A percentile compares a stretch with the other conserved stretches of the same genome.
phyloP scores from a whole-genome alignment of 164 flowering plant species.

The Vitis vinifera region DNA sequence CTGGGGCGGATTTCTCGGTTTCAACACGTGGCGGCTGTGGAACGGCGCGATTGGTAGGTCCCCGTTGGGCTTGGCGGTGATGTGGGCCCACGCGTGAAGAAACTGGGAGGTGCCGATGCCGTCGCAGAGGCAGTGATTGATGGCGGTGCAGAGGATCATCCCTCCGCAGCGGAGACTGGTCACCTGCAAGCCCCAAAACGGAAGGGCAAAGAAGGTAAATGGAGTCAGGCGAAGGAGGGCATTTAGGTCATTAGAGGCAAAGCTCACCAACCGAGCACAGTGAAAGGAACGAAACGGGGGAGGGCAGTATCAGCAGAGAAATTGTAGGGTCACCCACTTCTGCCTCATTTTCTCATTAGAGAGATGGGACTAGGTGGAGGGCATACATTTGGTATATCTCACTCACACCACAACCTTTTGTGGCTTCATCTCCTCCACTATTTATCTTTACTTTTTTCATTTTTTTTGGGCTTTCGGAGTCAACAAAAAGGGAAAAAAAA shows the following conservation, averaged over 20 bases:
- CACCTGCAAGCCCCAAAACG: conserved; percentile 38
- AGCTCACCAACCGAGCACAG: not conserved
- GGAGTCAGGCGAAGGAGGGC: not conserved
- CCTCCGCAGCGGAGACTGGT: conserved; percentile 82
- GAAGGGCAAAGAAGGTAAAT: not conserved
- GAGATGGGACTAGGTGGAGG: too few relatives aligned
- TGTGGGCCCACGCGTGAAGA: conserved; percentile 82
- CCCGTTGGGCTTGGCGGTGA: conserved; percentile 35
- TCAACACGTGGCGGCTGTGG: conserved; percentile 62
- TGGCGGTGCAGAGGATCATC: conserved; percentile 75
- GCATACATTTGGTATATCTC: too few relatives aligned
- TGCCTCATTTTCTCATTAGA: conserved; percentile 1
- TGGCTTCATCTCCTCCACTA: too few relatives aligned
- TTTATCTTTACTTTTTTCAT: too few relatives aligned
- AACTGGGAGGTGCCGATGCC: conserved; percentile 88
- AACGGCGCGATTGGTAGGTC: conserved; percentile 39
- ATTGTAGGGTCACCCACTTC: conserved; percentile 1
- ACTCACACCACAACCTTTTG: too few relatives aligned
- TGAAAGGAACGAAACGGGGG: not conserved
- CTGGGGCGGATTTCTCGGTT: conserved; percentile 42
- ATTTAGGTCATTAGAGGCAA: not conserved
- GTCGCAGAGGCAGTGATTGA: conserved; percentile 84
- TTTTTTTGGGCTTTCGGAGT: too few relatives aligned
- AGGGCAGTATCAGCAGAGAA: not conserved
- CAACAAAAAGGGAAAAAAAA: too few relatives aligned